A percentile compares a stretch with the other conserved stretches of the same genome.
Evolutionary conservation across 257 asterid species (phyloP).

Genomic region (Salvia miltiorrhiza): DNA sequence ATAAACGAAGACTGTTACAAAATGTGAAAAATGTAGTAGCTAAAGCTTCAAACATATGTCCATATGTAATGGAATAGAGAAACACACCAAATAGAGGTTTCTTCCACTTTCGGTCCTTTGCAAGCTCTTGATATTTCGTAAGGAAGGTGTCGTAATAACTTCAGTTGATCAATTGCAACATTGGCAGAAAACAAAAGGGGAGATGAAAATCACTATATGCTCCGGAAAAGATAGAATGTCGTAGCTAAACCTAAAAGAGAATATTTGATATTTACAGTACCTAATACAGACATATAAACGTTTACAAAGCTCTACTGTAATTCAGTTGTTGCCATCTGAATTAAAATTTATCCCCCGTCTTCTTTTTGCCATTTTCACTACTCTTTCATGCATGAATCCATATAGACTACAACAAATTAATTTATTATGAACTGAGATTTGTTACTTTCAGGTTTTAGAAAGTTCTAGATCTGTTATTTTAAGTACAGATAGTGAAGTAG

Average conservation of each 20-base stretch:
- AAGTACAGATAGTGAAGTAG: not conserved
- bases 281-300: not conserved
- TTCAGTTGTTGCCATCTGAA: too few species aligned
- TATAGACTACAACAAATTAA: not conserved
- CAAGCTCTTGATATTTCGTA: constrained; percentile 64
- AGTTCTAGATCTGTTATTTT: not conserved
- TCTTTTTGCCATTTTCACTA: not conserved
- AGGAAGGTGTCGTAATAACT: constrained; percentile 85
- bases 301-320: too few species aligned
- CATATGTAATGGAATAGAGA: not conserved
- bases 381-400: not conserved
- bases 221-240: not conserved
- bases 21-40: not conserved
- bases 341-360: too few species aligned
- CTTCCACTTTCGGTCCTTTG: constrained; percentile 69
- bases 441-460: not conserved
- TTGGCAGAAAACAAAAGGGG: constrained; percentile 7
- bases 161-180: constrained; percentile 26
- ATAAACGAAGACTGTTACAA: not conserved
- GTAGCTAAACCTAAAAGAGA: not conserved
- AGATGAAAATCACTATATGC: constrained; percentile 13
- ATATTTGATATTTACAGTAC: not conserved
- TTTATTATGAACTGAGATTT: not conserved
- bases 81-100: constrained; percentile 58
- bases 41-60: not conserved